These are phyloP conservation scores for Multifurca ochricompacta DNA, from an alignment of 768 basidiomycete genomes.

Conservation along the genomic window DNA sequence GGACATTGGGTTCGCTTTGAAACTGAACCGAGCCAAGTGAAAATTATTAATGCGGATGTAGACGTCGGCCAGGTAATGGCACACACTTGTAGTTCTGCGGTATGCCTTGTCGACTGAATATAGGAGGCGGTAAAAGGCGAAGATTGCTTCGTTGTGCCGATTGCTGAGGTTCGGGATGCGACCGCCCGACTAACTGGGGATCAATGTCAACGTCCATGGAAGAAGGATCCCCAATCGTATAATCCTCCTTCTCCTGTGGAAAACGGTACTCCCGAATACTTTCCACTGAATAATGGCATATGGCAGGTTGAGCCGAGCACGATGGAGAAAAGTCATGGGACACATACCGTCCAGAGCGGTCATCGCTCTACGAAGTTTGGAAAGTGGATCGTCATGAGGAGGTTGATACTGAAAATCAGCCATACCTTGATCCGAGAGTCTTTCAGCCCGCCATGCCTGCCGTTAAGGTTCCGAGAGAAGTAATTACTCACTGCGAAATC, in stretches of 20 bases:
- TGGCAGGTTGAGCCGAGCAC: not conserved
- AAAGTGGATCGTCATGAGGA: constrained; percentile 58
- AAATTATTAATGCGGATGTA: not conserved
- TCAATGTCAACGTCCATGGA: constrained; percentile 41
- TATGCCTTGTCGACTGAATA: constrained; percentile 77
- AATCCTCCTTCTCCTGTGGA: constrained; percentile 61
- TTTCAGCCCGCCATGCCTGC: not conserved
- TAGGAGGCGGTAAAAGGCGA: constrained; percentile 77
- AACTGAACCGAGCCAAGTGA: constrained; percentile 35
- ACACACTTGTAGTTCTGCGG: constrained; percentile 75
- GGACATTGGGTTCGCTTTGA: constrained; percentile 71
- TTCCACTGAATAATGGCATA: constrained; percentile 69
- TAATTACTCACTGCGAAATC: constrained; percentile 72
- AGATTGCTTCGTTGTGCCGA: constrained; percentile 44
- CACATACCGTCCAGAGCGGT: constrained; percentile 71
- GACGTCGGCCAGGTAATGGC: not conserved
- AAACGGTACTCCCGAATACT: constrained; percentile 64
- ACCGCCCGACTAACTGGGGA: constrained; percentile 31
- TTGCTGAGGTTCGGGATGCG: constrained; percentile 7
- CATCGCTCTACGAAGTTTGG: constrained; percentile 65
- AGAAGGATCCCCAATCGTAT: constrained; percentile 31
- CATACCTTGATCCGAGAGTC: constrained; percentile 52
- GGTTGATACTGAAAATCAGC: constrained; percentile 90
- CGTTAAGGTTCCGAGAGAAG: not conserved
- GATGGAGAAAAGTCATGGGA: not conserved